Evolutionary conservation across 257 asterid genomes (phyloP), one percentile per base, ranked within the genome.

Genomic region (Phtheirospermum japonicum): DNA sequence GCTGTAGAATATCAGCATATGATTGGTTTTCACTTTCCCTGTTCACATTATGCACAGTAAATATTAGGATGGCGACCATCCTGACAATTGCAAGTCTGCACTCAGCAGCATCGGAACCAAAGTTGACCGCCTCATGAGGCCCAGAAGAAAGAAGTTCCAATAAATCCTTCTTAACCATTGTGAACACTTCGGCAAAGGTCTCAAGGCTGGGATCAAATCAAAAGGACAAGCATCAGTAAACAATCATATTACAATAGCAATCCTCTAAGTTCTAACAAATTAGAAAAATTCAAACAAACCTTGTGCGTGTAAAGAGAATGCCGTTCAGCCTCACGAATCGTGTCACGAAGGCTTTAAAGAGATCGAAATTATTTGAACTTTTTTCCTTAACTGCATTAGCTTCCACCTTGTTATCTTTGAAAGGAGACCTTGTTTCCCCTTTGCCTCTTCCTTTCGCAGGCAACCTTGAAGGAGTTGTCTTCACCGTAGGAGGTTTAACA

Each of bases 1-100:
- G 94, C 60, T 92, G 99, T 46, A 92, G 80, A 60, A 89, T 92
- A 61, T 89, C 97, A 31, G 99, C 90, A 75, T 86, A 92, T 5
- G 99, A 89, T 71, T 89, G 86, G 68, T 78, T 87, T 57, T 89
- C 97, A 73, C 67, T 77, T 75, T 92, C 99, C 73, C 70, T 75
- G 56, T 72, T 83, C 73, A 89, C 89, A 64, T 89, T 89, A 65
- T 89, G 92, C 70, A 89, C 88, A 9, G 95, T 83, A 57, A 92
- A 92, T 64, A 92, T 78, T 64, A 92, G 85, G 71, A 92, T 71
- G 32, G 94, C 89, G 19, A 83, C 71, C 75, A 92, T 71, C 83
- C 97, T 83, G 65, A 85, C 85, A 67, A 85, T 62, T 54, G 82
- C 79, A 72, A 89, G 80, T 65, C 80, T 79, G 64, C 90, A 87